These are phyloP conservation scores for Echinochloa phyllopogon DNA, from an alignment of 176 grass and related monocot species.

Conservation along the genomic window DNA sequence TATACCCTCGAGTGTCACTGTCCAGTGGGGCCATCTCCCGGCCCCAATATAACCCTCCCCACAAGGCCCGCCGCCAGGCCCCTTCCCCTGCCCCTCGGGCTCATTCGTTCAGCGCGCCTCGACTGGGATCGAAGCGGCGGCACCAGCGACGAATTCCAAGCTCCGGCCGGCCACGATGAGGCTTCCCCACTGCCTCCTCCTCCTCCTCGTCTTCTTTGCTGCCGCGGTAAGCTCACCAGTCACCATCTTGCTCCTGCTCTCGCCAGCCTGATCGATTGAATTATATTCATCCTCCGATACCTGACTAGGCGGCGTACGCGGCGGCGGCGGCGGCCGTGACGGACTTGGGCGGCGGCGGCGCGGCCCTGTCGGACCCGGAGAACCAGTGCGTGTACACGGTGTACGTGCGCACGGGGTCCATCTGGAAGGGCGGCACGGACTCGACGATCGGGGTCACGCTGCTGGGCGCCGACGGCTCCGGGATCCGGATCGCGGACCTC, in stretches of 20 bases:
- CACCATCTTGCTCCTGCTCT: not conserved
- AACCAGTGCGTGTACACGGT: constrained; percentile 87
- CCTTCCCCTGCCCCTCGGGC: not conserved
- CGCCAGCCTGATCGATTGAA: not conserved
- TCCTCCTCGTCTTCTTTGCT: constrained; percentile 17
- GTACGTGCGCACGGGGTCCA: constrained; percentile 76
- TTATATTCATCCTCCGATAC: not conserved
- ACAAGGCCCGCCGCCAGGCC: too few relatives aligned
- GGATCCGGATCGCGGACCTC: constrained; percentile 64
- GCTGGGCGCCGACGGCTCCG: constrained; percentile 52
- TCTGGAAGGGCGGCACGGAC: constrained; percentile 86
- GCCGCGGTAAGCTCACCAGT: constrained; percentile 31
- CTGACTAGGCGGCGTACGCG: not conserved
- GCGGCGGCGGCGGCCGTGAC: not conserved
- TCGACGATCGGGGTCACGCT: constrained; percentile 71
- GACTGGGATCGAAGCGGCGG: not conserved
- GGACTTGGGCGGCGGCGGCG: not conserved
- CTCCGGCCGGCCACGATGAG: constrained; percentile 28
- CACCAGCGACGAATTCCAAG: not conserved
- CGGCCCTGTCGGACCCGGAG: constrained; percentile 15
- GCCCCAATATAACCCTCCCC: too few relatives aligned
- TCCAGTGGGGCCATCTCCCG: too few relatives aligned
- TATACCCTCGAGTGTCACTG: too few relatives aligned
- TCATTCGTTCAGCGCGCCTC: too few relatives aligned
- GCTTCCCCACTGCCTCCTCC: not conserved